Percentiles rank a stretch among this genome's conserved stretches.
These are phyloP conservation scores for Fraxinus baroniana DNA, from an alignment of 305 asterid genomes.

Conservation along the genomic window DNA sequence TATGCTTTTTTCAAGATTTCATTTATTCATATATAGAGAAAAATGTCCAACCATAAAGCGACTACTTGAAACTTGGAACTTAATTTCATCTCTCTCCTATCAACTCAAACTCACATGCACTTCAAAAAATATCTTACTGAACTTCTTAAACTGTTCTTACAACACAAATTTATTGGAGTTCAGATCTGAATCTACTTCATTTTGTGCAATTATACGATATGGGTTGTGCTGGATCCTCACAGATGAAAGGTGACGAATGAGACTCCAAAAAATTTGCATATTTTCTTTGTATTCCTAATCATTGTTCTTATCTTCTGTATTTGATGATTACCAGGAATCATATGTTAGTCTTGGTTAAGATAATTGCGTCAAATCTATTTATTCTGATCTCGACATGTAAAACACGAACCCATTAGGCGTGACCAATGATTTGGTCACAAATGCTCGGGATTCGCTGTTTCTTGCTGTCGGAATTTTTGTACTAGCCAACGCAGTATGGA, in stretches of 20 bases:
- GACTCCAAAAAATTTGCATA: constrained; percentile 1
- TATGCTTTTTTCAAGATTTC: too few species aligned
- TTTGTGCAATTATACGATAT: constrained; percentile 32
- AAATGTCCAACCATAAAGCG: background rate
- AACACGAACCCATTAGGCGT: background rate
- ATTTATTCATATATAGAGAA: too few species aligned
- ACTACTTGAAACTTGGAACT: background rate
- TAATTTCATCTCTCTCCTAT: background rate
- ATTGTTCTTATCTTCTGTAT: background rate
- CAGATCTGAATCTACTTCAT: background rate
- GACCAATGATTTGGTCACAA: too few species aligned
- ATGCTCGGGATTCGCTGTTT: background rate
- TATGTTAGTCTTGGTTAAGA: background rate
- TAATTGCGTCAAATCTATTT: background rate
- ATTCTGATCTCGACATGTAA: background rate
- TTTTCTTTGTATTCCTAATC: background rate
- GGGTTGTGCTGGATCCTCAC: constrained; percentile 89
- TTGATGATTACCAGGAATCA: background rate
- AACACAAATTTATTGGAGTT: background rate
- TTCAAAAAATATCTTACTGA: background rate
- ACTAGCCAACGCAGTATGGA: background rate
- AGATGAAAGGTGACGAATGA: constrained; percentile 51
- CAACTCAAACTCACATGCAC: constrained; percentile 7
- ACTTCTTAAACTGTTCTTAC: background rate
- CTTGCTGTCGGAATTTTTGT: background rate